phyloP scores from a whole-genome alignment of 169 alveolate genomes.

The Plasmodium inui region DNA sequence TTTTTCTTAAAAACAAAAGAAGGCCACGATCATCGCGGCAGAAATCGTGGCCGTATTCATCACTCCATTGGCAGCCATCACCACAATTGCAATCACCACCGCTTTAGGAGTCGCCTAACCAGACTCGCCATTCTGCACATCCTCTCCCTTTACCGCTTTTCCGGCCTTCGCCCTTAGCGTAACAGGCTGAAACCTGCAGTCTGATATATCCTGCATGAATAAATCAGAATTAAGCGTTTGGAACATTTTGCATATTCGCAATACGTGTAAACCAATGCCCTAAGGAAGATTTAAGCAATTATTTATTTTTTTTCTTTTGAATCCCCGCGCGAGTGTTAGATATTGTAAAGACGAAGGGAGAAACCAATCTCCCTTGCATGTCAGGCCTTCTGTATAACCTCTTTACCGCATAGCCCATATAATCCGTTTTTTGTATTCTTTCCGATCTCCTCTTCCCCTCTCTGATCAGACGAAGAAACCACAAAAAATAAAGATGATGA shows the following conservation, averaged over 20 bases:
- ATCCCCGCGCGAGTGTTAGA: not conserved
- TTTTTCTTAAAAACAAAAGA: not conserved
- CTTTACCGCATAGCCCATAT: not conserved
- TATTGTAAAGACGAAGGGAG: not conserved
- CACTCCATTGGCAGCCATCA: not conserved
- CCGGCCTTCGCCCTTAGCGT: not conserved
- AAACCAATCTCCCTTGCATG: not conserved
- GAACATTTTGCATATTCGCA: not conserved
- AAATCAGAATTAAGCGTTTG: not conserved
- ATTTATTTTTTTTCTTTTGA: not conserved
- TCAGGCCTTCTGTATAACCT: not conserved
- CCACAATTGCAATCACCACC: not conserved
- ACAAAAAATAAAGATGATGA: constrained; percentile 11
- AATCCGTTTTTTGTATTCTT: too few relatives aligned
- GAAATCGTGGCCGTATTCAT: not conserved
- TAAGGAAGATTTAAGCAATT: not conserved
- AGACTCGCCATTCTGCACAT: not conserved
- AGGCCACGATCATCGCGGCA: not conserved
- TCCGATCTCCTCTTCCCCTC: not conserved
- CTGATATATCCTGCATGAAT: not conserved
- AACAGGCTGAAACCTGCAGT: not conserved
- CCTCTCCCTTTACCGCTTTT: not conserved
- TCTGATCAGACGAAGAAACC: constrained; percentile 11
- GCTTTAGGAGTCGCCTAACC: not conserved
- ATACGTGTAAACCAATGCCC: not conserved